Base-by-base conservation (phyloP, 2,329 filamentous ascomycete species). In the Fusarium subtropicale region DNA sequence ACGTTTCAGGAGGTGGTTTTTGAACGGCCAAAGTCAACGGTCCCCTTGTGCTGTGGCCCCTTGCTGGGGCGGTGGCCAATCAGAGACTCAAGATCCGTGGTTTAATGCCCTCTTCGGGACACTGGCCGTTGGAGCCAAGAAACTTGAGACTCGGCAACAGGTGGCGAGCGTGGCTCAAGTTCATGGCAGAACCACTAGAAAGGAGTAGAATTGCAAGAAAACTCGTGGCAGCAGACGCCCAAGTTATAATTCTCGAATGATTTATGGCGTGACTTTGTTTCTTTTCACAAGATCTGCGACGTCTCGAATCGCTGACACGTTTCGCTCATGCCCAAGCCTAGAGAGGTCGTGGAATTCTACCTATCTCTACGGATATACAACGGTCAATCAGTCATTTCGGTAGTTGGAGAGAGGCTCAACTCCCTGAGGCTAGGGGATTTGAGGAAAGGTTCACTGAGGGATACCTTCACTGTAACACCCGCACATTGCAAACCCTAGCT, bases 1-100 rank as follows among this genome's bases (percentile, higher is more conserved):
- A 51, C 60, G 74, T 76, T 76, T 76, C 74, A 76, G 74, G 74
- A 62, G 64, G 66, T 64, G 72, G 69, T 60, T 61, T 69, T 74
- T 70, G 68, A 63, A 64, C 62, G 57, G 55, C 72, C 33, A 71
- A 56, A 66, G 64, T 56, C 52, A 64, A 66, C 57, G 50, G 54
- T 63, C 64, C 65, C 66, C 57, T 62, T 54, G 45, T 36, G 28
- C 36, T 53, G 62, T 72, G 56, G 60, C 66, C 41, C 57, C 53
- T 38, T 41, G 34, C 42, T 36, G 60, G 60, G 57, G 20, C 65
- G 63, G 56, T 69, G 64, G 60, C 75, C 75, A 77, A 77, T 76
- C 63, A 73, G 26, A 22, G 41, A 34, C 10, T 28, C 31, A 7
- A 24, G 11, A 52, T 64, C 11, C 10, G 47, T 61, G 61, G 69